Evolutionary conservation across 495 filamentous ascomycete species (phyloP), one percentile per base, ranked within the genome.

Genomic region (Hypoxylon lienhwacheense): DNA sequence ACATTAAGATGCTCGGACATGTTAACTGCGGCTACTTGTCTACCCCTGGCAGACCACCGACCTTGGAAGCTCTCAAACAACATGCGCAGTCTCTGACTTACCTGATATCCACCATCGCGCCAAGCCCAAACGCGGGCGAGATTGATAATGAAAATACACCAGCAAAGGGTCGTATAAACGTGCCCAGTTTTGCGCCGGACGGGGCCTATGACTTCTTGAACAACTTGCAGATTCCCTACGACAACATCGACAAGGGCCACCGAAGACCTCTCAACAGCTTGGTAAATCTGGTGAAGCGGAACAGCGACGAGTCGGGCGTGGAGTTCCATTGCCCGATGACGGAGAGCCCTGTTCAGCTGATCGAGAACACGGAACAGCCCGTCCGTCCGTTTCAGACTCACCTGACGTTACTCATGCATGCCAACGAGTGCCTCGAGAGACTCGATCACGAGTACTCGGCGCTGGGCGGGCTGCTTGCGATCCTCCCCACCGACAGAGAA

Each of bases 21-120:
- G 55, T 77, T 36, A 80, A 79, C 65, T 82, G 79, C 62, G 59
- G 68, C 50, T 82, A 78, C 44, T 65, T 81, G 6, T 79, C 79
- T 1, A 79, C 73, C 0, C 59, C 61, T 6, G 71, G 70, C 11
- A 44, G 65, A 5, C 54, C 76, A 7, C 79, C 78, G 4, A 80
- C 77, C 11, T 63, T 82, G 21, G 63, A 75, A 1, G 70, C 74
- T 7, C 64, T 82, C 14, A 82, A 82, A 61, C 76, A 80, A 58
- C 78, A 81, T 46, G 78, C 74, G 7, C 79, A 82, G 40, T 73
- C 75, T 5, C 67, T 82, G 11, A 68, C 69, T 40, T 62, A 72
- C 4, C 66, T 82, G 12, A 81, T 82, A 56, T 73, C 70, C 8
- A 47, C 66, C 10, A 51, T 81, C 26, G 70, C 61, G 5, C 69